Base-by-base conservation (phyloP, 257 asterid genomes). In the Coffea canephora region DNA sequence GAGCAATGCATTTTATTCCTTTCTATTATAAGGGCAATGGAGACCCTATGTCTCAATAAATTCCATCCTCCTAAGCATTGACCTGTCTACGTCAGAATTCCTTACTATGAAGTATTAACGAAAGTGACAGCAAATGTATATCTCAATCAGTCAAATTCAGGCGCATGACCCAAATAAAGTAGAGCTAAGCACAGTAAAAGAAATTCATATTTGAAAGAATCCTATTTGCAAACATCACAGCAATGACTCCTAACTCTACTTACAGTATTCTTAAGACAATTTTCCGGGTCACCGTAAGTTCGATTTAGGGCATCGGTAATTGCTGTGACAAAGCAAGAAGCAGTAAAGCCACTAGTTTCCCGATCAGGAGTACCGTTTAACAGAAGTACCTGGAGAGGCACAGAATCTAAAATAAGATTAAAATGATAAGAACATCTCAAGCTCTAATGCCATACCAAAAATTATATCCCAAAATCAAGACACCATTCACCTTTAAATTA, bases 261-360 rank as follows among this genome's bases (percentile, higher is more conserved):
- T 89, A 92, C 99, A 46, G 85, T 85, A 82, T 89, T 86, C 69
- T 82, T 81, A 43, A 95, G 97, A 79, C 91, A 77, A 77, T 92
- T 93, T 18, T 85, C 89, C 31, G 93, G 89, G 75, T 84, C 88
- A 65, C 97, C 99, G 66, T 91, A 83, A 2, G 97, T 93, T 82
- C 99, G 91, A 89, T 93, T 95, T 82, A 95, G 73, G 78, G 99
- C 97, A 91, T 91, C 97, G 0, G 99, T 80, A 77, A 95, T 92
- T 43, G 99, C 96, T 73, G 97, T 93, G 81, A 93, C 98, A 83
- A 95, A 95, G 88, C 93, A 82, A 70, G 97, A 91, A 82, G 99
- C 97, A 65, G 89, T 87, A 80, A 95, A 89, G 86, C 91, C 95
- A 83, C 89, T 78, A 70, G 99, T 91, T 86, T 95, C 99, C 81